Evolutionary conservation across 495 filamentous ascomycete species (phyloP), one percentile per base, ranked within the genome.

Genomic region (Tuber melanosporum): DNA sequence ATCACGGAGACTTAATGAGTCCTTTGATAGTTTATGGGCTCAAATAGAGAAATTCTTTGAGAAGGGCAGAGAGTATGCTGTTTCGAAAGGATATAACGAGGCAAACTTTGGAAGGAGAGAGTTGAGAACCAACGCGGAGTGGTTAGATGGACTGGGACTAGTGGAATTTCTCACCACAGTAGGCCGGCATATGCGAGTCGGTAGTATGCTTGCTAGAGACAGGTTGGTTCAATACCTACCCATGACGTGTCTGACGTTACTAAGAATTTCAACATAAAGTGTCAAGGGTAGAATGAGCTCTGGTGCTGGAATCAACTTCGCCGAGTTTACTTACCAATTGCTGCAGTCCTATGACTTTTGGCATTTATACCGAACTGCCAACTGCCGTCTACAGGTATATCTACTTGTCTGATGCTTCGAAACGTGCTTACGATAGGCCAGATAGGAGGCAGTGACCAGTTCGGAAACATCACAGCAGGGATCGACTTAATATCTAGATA

Each of bases 311-410:
- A 93, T 99, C 90, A 95, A 94, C 14, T 93, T 95, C 79, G 91
- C 93, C 32, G 95, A 99, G 84, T 97, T 99, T 83, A 87, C 89
- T 3, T 99, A 99, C 79, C 95, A 97, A 20, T 83, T 98, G 39
- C 88, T 99, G 79, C 95, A 99, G 84, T 92, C 90, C n/a, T 98
- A 94, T 91, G 95, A 99, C 84, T 99, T 94, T 91, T 98, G 92
- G 92, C 84, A 90, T 74, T 86, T 98, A 85, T 94, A 91, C 81
- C 83, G 85, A 39, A 86, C 83, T 3, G 87, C 88, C 42, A 88
- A 87, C 49, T 83, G 82, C 70, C 71, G 79, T 52, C 70, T 83
- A 10, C 82, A 83, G 49, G 82, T 83, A 74, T n/a, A 19, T 39
- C 66, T 20, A 10, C 26, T 44, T 17, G 19, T 49, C 70, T 69